Evolutionary conservation across 345 rosid genomes (phyloP).

Genomic region (Schrenkiella parvula): DNA sequence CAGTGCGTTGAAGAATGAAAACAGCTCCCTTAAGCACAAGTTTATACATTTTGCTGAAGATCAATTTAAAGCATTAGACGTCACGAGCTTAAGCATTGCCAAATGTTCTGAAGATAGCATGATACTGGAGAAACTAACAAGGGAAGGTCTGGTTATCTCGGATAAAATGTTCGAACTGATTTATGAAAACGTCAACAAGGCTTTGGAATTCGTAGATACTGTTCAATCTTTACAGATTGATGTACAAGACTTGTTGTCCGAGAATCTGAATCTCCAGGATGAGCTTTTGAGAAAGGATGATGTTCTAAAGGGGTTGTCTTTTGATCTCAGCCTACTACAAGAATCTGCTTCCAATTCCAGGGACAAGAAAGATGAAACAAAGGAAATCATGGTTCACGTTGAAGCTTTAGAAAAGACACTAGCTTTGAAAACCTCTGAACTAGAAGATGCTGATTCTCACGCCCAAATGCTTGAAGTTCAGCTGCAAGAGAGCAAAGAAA

Average conservation of each 20-base stretch:
- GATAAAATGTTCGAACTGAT: slow-evolving; percentile 48
- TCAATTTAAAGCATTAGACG: slow-evolving; percentile 30
- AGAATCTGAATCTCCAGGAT: slow-evolving; percentile 50
- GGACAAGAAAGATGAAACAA: slow-evolving; percentile 79
- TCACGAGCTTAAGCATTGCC: slow-evolving; percentile 33
- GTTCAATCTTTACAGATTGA: slow-evolving; percentile 48
- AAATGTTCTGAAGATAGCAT: slow-evolving; percentile 40
- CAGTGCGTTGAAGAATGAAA: slow-evolving; percentile 43
- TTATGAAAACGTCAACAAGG: slow-evolving; percentile 42
- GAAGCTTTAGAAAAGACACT: slow-evolving; percentile 74
- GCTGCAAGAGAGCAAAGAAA: slow-evolving; percentile 58
- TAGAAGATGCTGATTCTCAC: slow-evolving; percentile 48
- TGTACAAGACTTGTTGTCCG: slow-evolving; percentile 49
- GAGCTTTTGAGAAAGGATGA: slow-evolving; percentile 84
- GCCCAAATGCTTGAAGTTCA: slow-evolving; percentile 54
- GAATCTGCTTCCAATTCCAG: slow-evolving; percentile 78
- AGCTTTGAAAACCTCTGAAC: slow-evolving; percentile 50
- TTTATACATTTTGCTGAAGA: slow-evolving; percentile 30
- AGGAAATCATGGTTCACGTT: slow-evolving; percentile 54
- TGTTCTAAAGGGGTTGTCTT: slow-evolving; percentile 67
- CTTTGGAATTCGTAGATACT: slow-evolving; percentile 46
- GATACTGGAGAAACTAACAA: slow-evolving; percentile 40
- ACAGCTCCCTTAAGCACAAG: slow-evolving; percentile 32
- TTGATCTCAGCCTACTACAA: slow-evolving; percentile 84
- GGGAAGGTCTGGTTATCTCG: slow-evolving; percentile 33